Conservation (phyloP, 306 rosid genomes). For the Citrullus mucosospermus region DNA sequence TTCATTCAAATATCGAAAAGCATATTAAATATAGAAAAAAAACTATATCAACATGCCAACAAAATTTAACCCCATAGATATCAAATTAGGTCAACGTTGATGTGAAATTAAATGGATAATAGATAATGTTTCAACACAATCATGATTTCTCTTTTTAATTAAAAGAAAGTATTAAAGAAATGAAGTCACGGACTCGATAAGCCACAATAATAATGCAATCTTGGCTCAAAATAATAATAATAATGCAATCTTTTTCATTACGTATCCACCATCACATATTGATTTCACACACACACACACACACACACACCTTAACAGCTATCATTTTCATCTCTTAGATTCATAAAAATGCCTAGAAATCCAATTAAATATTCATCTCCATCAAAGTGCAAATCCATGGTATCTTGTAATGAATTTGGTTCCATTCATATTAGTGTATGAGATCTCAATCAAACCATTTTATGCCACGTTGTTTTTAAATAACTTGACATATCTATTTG, state of each 20-base stretch:
- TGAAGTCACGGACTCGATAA: neutral
- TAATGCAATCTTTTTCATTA: neutral
- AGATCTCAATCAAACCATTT: neutral
- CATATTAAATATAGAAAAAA: too few species aligned
- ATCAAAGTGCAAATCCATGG: neutral
- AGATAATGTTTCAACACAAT: neutral
- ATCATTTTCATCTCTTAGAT: neutral
- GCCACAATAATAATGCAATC: neutral
- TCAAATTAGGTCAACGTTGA: too few species aligned
- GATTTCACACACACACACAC: neutral
- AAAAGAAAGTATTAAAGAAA: neutral
- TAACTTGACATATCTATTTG: neutral
- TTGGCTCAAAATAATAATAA: neutral
- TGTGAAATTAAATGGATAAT: neutral
- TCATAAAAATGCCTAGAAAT: neutral
- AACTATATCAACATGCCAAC: fast-evolving
- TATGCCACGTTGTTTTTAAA: neutral
- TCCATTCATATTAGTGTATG: neutral
- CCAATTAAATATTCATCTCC: neutral
- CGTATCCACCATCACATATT: neutral
- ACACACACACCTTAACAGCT: neutral
- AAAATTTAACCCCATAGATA: too few species aligned
- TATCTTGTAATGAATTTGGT: neutral
- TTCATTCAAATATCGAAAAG: too few species aligned
- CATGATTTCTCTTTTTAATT: neutral